A percentile compares a stretch with the other conserved stretches of the same genome.
Evolutionary conservation across 345 rosid species (phyloP).

Genomic region (Lumnitzera littorea): DNA sequence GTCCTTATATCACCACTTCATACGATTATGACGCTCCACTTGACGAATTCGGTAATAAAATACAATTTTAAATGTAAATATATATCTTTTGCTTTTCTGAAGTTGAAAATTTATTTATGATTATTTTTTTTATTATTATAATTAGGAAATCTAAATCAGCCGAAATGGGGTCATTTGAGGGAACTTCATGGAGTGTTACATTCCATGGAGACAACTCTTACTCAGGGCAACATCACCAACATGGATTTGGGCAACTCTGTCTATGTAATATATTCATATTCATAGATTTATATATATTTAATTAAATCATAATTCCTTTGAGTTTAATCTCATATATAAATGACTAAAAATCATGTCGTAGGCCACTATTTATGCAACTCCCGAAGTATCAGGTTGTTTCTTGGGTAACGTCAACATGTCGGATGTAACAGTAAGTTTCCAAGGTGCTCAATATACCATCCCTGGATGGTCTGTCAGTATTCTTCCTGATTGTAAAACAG

Average conservation of each 20-base stretch:
- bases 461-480: slow-evolving; percentile 76
- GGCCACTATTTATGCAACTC: slow-evolving; percentile 42
- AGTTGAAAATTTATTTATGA: not conserved
- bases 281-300: not conserved
- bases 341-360: not conserved
- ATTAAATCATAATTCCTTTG: not conserved
- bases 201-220: slow-evolving; percentile 44
- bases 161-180: slow-evolving; percentile 77
- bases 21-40: slow-evolving; percentile 37
- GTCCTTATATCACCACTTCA: slow-evolving; percentile 34
- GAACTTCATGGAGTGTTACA: slow-evolving; percentile 47
- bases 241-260: slow-evolving; percentile 31
- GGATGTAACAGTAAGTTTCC: slow-evolving; percentile 39
- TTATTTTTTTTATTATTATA: not conserved
- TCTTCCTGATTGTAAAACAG: slow-evolving; percentile 52
- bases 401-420: slow-evolving; percentile 35
- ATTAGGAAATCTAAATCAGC: slow-evolving; percentile 62
- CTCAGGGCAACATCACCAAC: slow-evolving; percentile 36
- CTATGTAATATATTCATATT: slow-evolving; percentile 14
- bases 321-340: not conserved
- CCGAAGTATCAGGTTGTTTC: slow-evolving; percentile 40
- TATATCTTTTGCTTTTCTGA: not conserved
- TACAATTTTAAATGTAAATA: not conserved
- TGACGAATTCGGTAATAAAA: slow-evolving; percentile 39
- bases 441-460: slow-evolving; percentile 28